These are phyloP conservation scores for Geranomyces michiganensis DNA, from an alignment of 192 early-diverging fungal species.

Conservation along the genomic window DNA sequence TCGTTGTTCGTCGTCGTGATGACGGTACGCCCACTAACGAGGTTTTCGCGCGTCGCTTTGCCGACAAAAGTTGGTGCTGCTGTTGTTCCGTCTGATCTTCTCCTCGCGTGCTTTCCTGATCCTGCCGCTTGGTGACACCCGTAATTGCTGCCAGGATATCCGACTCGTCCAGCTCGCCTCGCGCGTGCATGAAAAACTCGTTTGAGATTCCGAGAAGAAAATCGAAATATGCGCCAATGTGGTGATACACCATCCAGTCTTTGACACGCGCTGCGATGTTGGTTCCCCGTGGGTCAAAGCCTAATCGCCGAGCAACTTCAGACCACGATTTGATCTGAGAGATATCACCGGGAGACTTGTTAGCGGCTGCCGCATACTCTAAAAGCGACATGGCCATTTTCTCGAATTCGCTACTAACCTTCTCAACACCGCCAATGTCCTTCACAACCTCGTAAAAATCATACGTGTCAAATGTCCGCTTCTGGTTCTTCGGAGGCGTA, in stretches of 20 bases:
- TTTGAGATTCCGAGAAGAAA: conserved; percentile 41
- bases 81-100: background rate
- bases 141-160: background rate
- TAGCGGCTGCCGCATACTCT: no score
- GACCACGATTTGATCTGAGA: conserved; percentile 42
- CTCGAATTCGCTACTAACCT: conserved; percentile 23
- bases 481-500: conserved; percentile 44
- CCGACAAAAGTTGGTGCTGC: background rate
- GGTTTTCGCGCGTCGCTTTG: no score
- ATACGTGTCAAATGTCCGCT: conserved; percentile 39
- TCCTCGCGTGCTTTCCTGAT: background rate
- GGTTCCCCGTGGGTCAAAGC: conserved; percentile 45
- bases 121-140: background rate
- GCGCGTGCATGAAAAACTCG: conserved; percentile 30
- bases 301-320: conserved; percentile 41
- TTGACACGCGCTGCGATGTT: conserved; percentile 50
- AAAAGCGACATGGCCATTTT: background rate
- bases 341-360: background rate
- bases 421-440: conserved; percentile 38
- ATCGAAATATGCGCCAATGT: conserved; percentile 48
- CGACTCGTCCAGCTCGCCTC: background rate
- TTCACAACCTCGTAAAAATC: conserved; percentile 38
- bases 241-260: conserved; percentile 45
- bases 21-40: no score
- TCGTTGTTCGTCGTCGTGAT: no score